Evolutionary conservation across 2,329 filamentous ascomycete genomes (phyloP), one percentile per base, ranked within the genome.

Genomic region (Hymenoscyphus linearis): DNA sequence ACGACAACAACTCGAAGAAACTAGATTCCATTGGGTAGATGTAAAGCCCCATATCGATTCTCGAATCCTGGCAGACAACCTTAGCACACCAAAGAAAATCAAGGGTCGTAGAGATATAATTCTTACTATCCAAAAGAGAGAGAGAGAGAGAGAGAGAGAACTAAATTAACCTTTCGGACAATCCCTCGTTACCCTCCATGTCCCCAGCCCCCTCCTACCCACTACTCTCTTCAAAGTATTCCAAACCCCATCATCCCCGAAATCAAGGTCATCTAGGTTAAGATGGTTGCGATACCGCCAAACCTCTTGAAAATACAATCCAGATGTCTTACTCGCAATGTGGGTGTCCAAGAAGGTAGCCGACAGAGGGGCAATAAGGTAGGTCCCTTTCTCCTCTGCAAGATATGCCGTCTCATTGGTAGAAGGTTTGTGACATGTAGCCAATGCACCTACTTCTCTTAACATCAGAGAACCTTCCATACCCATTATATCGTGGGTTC

Each of bases 251-350:
- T 93, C 89, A 63, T 89, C 86, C 2, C 78, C 88, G 77, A 90
- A 91, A 71, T 93, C 89, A 71, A 93, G 77, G 74, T 93, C 90
- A 73, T 93, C 90, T 50, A 93, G 76, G 69, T 91, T 92, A 36
- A 93, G 74, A 73, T 93, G 90, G 60, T 80, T 79, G 54, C 75
- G 76, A 68, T 90, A 81, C 62, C 81, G 81, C 87, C 88, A 93
- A 3, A 90, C 82, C 72, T 90, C 83, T 62, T 86, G 80, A 68
- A 93, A 87, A 35, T 81, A 76, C 57, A 91, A 69, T 0, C 80
- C 82, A 65, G 86, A 85, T 18, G 62, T 63, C 27, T 65, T 55
- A 35, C 66, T 64, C 16, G 77, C 70, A 14, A 85, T 75, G 68
- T 85, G 89, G 0, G 80, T 78, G 65, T 90, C 87, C 36, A 92